Conservation (phyloP, 2,329 filamentous ascomycete genomes). For the Colletotrichum phormii region DNA sequence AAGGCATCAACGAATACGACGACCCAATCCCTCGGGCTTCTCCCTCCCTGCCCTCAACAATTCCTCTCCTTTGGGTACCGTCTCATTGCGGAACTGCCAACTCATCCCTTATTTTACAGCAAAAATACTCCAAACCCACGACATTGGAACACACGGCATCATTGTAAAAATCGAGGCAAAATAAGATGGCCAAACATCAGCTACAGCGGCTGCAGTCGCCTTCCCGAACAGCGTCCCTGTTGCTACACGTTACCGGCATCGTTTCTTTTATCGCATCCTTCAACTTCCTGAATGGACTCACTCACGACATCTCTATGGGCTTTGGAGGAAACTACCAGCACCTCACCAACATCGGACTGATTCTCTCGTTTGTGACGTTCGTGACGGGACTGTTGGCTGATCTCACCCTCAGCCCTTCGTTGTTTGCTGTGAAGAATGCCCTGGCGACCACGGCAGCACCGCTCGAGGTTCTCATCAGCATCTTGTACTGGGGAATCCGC, state of each 20-base stretch:
- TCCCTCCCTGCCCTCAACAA: constrained; percentile 26
- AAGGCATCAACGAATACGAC: constrained; percentile 11
- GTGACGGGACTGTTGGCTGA: constrained; percentile 72
- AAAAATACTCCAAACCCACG: constrained; percentile 3
- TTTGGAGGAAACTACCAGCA: constrained; percentile 79
- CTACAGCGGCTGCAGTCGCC: constrained; percentile 76
- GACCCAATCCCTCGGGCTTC: constrained; percentile 22
- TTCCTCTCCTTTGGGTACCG: neutral
- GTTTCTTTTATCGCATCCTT: constrained; percentile 66
- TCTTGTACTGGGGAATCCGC: constrained; percentile 79
- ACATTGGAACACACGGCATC: constrained; percentile 2
- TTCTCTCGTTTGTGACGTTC: constrained; percentile 71
- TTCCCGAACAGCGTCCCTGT: constrained; percentile 70
- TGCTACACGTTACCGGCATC: constrained; percentile 68
- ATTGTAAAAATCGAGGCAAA: neutral
- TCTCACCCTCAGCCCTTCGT: constrained; percentile 64
- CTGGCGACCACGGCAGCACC: constrained; percentile 75
- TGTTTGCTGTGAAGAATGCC: constrained; percentile 76
- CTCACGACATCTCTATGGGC: constrained; percentile 64
- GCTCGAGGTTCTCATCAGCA: constrained; percentile 76
- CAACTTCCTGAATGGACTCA: constrained; percentile 60
- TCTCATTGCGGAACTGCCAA: constrained; percentile 5
- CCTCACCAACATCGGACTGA: constrained; percentile 79
- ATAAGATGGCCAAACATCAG: constrained; percentile 63
- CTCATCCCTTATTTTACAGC: constrained; percentile 14